Percentiles rank a stretch among this genome's conserved stretches.
Evolutionary conservation across 139 green algal species (phyloP).

Genomic region (Chlamydomonas sphaeroides): DNA sequence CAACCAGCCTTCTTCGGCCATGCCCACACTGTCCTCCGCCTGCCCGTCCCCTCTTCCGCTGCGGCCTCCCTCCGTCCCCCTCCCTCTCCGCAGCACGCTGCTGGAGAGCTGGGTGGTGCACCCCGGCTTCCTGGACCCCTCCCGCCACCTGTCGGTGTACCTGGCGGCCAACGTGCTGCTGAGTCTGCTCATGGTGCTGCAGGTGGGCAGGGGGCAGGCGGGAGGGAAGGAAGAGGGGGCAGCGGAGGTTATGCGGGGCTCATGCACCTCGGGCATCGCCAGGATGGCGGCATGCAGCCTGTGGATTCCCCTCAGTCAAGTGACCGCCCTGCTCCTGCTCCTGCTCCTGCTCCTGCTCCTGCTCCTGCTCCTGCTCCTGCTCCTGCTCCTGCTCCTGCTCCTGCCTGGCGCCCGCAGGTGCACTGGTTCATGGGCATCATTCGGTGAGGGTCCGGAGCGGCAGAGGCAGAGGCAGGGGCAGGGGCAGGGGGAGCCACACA

Average conservation of each 20-base stretch:
- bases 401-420: neutral
- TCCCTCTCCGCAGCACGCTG: conserved; percentile 7
- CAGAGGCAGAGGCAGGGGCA: neutral
- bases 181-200: conserved; percentile 31
- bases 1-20: too few relatives aligned
- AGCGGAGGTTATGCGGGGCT: too few relatives aligned
- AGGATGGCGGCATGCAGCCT: too few relatives aligned
- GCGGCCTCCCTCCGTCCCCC: neutral
- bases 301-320: too few relatives aligned
- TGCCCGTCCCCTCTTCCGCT: neutral
- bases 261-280: too few relatives aligned
- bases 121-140: conserved; percentile 26
- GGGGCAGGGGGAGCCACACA: neutral
- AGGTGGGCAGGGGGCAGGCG: too few relatives aligned
- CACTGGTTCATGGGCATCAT: conserved; percentile 39
- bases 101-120: neutral
- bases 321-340: too few relatives aligned
- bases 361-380: too few relatives aligned
- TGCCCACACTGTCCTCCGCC: neutral
- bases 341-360: too few relatives aligned
- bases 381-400: neutral
- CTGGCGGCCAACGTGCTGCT: conserved; percentile 23
- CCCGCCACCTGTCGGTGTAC: conserved; percentile 20
- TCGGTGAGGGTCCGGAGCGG: neutral
- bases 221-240: too few relatives aligned